Base-by-base conservation (phyloP, 2,329 filamentous ascomycete species). In the Phialophora expanda region DNA sequence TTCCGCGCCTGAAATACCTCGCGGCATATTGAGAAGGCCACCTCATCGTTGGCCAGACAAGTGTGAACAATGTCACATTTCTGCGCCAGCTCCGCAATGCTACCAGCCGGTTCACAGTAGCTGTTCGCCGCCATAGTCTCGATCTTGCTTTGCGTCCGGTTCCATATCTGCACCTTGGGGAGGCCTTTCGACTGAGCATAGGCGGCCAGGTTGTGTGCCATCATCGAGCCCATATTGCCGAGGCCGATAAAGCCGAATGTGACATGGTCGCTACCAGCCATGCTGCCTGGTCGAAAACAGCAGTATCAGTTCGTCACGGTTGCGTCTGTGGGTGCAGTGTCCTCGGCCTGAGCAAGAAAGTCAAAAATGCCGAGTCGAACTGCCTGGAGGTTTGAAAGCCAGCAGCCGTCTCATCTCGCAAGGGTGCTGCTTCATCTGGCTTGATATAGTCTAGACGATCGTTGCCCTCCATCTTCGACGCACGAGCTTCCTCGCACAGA, bases 201-300 rank as follows among this genome's bases (percentile, higher is more conserved):
- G 14, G 60, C 22, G 11, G 51, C 60, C 12, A 62, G 50, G 38
- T 62, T 62, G 26, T 44, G 24, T 32, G 44, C 50, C 60, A 62
- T 62, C 60, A 55, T 54, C 12, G 60, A 41, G 50, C 60, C 60
- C 60, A 62, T 62, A 17, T 62, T 62, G 2, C 60, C 60, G 1
- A 62, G 60, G n/a, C 60, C 60, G 32, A 62, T 56, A 30, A 62
- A 62, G 32, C 60, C 60, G 32, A 62, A 62, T 1, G 60, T 46
- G 32, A 41, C 34, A 17, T 51, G 24, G 50, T 55, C 46, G 26
- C 6, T 48, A 22, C 20, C 14, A 20, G 57, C 38, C 57, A 60
- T 60, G 26, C 17, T 46, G 57, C 12, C 48, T 4, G 41, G 9
- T 48, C 22, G 17, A 22, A 48, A 30, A 46, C n/a, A 20, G 38